These are phyloP conservation scores for Paramyrothecium roridum DNA, from an alignment of 2,329 filamentous ascomycete genomes.

Conservation along the genomic window DNA sequence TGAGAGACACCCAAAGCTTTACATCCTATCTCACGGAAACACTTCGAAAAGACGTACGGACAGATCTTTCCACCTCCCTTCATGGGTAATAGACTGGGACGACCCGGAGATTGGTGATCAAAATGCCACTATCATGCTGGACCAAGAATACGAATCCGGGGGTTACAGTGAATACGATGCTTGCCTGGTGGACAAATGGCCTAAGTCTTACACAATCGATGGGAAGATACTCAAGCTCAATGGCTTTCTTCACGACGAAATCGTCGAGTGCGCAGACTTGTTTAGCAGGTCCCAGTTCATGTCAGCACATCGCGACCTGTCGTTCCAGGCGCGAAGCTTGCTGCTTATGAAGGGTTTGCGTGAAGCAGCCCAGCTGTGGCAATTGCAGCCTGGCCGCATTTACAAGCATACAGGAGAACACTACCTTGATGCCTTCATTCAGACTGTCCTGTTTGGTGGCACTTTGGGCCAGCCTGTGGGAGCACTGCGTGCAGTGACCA, in stretches of 20 bases:
- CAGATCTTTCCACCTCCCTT: not conserved
- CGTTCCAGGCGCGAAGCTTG: not conserved
- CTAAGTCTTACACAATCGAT: not conserved
- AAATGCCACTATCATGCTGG: not conserved
- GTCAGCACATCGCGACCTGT: not conserved
- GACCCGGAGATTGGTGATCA: not conserved
- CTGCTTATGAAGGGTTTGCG: not conserved
- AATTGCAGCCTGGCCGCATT: not conserved
- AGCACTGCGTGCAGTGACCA: not conserved
- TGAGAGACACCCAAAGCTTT: not conserved
- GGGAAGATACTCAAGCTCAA: slow-evolving; percentile 1
- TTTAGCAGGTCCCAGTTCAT: not conserved
- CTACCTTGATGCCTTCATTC: not conserved
- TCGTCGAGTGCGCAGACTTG: not conserved
- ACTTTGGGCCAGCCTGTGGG: not conserved
- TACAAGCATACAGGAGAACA: not conserved
- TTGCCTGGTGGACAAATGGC: not conserved
- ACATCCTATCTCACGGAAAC: not conserved
- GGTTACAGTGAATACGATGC: not conserved
- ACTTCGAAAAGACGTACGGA: not conserved
- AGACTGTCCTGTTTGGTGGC: not conserved
- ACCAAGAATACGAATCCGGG: not conserved
- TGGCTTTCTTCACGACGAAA: not conserved
- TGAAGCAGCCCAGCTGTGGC: not conserved
- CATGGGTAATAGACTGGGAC: slow-evolving; percentile 1